Base-by-base conservation (phyloP, 2,329 filamentous ascomycete species). In the Pseudogymnoascus sp. region DNA sequence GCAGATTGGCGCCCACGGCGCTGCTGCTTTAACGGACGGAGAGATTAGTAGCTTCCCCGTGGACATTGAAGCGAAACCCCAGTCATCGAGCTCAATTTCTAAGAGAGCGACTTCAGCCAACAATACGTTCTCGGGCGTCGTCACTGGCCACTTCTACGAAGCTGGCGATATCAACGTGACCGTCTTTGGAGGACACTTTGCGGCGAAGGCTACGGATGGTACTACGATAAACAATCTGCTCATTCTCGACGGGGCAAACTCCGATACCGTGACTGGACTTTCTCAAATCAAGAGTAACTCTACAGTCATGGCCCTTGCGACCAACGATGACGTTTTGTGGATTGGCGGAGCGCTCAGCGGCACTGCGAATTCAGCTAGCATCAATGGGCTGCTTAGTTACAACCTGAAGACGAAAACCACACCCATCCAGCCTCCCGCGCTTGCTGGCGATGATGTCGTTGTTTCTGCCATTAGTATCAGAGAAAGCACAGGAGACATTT, bases 111-210 rank as follows among this genome's bases (percentile, higher is more conserved):
- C 70, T 33, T 72, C 71, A 29, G 9, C 5, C 58, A 72, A 71
- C 15, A 73, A 78, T 45, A 79, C 79, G 65, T 74, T 82, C 7
- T 81, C 81, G 2, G 91, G 90, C 31, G 86, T 96, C n/a, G 80
- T 87, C 21, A 85, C 89, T 6, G 94, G 91, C 31, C 76, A 86
- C 1, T 96, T 95, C 71, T 91, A 96, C 73, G 83, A 82, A 39
- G 79, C 81, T 13, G 83, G 85, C 65, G 79, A 78, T 63, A 82
- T 84, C 65, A 97, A 97, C 73, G 80, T 95, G 62, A 97, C 94
- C 0, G 83, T 97, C 39, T 80, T 97, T 29, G 94, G 87, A 58
- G 94, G 94, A 1, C 90, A 92, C 69, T 99, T 99, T 72, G 83
- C 83, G 6, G 87, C 90, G 0, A 84, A 79, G 31, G 83, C 83